Evolutionary conservation across 2,329 filamentous ascomycete species (phyloP).

Genomic region (Ophioceras dolichostomum): DNA sequence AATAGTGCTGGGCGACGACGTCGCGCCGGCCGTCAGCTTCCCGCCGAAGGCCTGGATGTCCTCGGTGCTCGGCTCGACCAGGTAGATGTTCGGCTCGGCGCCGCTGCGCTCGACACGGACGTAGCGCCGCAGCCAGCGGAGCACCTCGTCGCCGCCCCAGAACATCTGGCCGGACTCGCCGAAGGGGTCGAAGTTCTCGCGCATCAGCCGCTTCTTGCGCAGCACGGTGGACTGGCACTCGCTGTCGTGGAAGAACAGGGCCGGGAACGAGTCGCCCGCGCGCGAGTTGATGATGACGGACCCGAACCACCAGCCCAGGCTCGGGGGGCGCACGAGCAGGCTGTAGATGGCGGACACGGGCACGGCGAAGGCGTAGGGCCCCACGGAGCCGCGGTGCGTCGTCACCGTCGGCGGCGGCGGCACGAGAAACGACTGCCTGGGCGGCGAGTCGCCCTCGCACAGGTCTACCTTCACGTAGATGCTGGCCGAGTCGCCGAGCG

Average conservation of each 20-base stretch:
- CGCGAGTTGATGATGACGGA: conserved; percentile 87
- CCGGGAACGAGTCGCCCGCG: conserved; percentile 85
- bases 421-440: conserved; percentile 79
- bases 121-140: conserved; percentile 82
- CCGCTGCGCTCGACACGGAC: conserved; percentile 70
- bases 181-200: conserved; percentile 84
- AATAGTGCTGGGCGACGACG: conserved; percentile 18
- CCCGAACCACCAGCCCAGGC: conserved; percentile 96
- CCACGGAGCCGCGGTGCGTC: conserved; percentile 55
- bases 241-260: conserved; percentile 93
- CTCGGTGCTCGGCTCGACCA: conserved; percentile 77
- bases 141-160: conserved; percentile 93
- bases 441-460: conserved; percentile 66
- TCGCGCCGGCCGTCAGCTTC: conserved; percentile 36
- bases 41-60: conserved; percentile 66
- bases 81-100: conserved; percentile 81
- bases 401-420: conserved; percentile 82
- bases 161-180: conserved; percentile 77
- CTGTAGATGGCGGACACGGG: conserved; percentile 87
- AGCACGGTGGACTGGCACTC: conserved; percentile 94
- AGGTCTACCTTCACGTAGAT: conserved; percentile 95
- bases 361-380: conserved; percentile 82
- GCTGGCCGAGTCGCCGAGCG: conserved; percentile 72
- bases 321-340: conserved; percentile 79
- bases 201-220: conserved; percentile 77